phyloP scores from a whole-genome alignment of 1,284 basidiomycete genomes.

The Apiotrichum mycotoxinovorans region DNA sequence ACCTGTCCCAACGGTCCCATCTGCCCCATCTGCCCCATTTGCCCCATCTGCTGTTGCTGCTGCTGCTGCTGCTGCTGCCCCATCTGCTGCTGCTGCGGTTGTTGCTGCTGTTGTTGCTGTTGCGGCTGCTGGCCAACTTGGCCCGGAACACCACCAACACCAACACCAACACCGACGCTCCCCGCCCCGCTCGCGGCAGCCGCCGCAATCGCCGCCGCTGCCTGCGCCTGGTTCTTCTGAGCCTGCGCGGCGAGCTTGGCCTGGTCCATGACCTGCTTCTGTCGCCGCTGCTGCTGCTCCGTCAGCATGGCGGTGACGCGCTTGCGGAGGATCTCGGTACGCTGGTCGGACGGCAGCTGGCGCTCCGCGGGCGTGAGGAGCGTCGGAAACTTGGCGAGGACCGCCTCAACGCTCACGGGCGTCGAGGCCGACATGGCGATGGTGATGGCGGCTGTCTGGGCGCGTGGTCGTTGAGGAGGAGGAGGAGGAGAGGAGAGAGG shows the following conservation, averaged over 20 bases:
- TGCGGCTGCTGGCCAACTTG: neutral
- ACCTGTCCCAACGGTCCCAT: too few relatives aligned
- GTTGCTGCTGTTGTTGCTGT: neutral
- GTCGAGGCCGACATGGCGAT: slow-evolving; percentile 8
- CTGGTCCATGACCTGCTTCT: slow-evolving; percentile 5
- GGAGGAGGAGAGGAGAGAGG: neutral
- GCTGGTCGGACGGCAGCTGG: slow-evolving; percentile 27
- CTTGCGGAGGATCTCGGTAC: slow-evolving; percentile 32
- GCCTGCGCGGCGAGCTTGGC: neutral
- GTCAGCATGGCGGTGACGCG: slow-evolving; percentile 14
- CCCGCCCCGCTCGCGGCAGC: neutral
- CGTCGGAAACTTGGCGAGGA: slow-evolving; percentile 26
- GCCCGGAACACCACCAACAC: neutral
- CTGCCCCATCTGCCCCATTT: too few relatives aligned
- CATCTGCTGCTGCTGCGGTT: neutral
- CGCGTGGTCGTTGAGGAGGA: neutral
- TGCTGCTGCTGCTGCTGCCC: neutral
- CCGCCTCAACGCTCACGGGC: slow-evolving; percentile 12
- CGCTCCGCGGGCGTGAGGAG: slow-evolving; percentile 33
- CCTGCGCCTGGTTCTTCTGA: slow-evolving; percentile 3
- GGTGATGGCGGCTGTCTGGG: neutral
- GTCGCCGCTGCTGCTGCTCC: slow-evolving; percentile 5
- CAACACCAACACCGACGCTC: neutral
- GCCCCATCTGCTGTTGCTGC: slow-evolving; percentile 1
- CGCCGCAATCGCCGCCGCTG: neutral